Evolutionary conservation across 176 grass and related monocot species (phyloP).

Genomic region (Phoenix roebelenii): DNA sequence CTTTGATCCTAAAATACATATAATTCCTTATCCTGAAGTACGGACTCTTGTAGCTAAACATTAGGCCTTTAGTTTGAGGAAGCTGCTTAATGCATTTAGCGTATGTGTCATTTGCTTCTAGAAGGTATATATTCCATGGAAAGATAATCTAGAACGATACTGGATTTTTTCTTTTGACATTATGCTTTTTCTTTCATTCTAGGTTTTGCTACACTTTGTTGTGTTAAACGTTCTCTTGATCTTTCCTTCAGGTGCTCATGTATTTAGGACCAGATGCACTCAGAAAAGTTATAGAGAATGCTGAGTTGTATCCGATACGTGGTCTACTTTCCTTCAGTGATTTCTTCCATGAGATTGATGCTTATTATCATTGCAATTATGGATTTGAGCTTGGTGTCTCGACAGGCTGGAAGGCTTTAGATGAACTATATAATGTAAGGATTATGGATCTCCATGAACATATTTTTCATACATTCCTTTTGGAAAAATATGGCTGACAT

Average conservation of each 20-base stretch:
- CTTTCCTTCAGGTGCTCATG: constrained; percentile 63
- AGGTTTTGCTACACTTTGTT: background rate
- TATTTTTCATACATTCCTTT: constrained; percentile 1
- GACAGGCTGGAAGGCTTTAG: constrained; percentile 80
- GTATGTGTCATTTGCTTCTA: too few species aligned
- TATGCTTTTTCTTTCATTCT: background rate
- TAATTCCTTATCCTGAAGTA: too few species aligned
- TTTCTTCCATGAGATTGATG: constrained; percentile 73
- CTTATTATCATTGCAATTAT: constrained; percentile 58
- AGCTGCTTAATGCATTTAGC: too few species aligned
- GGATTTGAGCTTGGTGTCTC: constrained; percentile 49
- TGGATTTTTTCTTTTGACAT: background rate
- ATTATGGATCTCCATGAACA: background rate
- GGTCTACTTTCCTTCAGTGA: constrained; percentile 75
- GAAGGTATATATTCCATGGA: too few species aligned
- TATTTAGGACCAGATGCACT: constrained; percentile 71
- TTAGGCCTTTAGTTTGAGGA: too few species aligned
- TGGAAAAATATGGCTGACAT: background rate
- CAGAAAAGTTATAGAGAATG: constrained; percentile 62
- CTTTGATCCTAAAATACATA: too few species aligned
- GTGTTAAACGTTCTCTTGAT: constrained; percentile 1
- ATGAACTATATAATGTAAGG: constrained; percentile 75
- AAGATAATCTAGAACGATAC: too few species aligned
- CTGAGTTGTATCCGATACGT: constrained; percentile 86
- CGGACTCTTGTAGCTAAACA: too few species aligned